These are phyloP conservation scores for Pezicula radicicola DNA, from an alignment of 2,329 filamentous ascomycete genomes.

Conservation along the genomic window DNA sequence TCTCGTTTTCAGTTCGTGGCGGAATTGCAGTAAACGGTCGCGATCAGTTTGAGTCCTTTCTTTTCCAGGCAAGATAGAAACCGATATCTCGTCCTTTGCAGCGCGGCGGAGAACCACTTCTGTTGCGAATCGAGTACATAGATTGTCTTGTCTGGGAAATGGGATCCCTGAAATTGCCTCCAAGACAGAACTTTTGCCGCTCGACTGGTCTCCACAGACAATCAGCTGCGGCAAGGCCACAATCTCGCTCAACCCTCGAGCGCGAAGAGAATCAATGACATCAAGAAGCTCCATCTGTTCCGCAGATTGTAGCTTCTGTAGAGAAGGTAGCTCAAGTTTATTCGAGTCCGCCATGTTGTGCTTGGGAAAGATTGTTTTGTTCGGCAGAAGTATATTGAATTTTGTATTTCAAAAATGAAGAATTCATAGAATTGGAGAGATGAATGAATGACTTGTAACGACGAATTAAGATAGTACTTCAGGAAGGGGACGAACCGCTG, in stretches of 20 bases:
- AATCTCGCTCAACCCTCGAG: conserved; percentile 11
- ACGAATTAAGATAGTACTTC: too few species aligned
- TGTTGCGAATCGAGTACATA: conserved; percentile 42
- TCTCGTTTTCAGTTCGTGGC: conserved; percentile 8
- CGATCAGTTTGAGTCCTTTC: conserved; percentile 6
- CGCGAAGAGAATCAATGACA: conserved; percentile 50
- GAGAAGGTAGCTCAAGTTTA: conserved; percentile 3
- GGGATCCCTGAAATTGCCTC: conserved; percentile 33
- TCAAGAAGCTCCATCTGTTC: conserved; percentile 55
- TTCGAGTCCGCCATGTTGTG: too few species aligned
- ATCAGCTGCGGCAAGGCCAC: conserved; percentile 16
- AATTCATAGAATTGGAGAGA: too few species aligned
- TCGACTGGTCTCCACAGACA: conserved; percentile 36
- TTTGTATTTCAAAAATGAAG: too few species aligned
- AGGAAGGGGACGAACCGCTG: too few species aligned
- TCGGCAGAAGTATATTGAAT: too few species aligned
- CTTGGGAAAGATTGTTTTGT: too few species aligned
- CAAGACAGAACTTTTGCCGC: conserved; percentile 33
- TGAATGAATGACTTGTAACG: too few species aligned
- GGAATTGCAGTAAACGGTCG: conserved; percentile 10
- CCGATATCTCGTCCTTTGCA: conserved; percentile 2
- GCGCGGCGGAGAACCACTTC: conserved; percentile 34
- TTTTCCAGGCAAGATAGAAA: conserved; percentile 10
- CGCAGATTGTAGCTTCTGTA: conserved; percentile 20
- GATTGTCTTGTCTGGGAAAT: conserved; percentile 34